These are phyloP conservation scores for Thielaviopsis punctulata DNA, from an alignment of 2,329 filamentous ascomycete genomes.

Conservation along the genomic window DNA sequence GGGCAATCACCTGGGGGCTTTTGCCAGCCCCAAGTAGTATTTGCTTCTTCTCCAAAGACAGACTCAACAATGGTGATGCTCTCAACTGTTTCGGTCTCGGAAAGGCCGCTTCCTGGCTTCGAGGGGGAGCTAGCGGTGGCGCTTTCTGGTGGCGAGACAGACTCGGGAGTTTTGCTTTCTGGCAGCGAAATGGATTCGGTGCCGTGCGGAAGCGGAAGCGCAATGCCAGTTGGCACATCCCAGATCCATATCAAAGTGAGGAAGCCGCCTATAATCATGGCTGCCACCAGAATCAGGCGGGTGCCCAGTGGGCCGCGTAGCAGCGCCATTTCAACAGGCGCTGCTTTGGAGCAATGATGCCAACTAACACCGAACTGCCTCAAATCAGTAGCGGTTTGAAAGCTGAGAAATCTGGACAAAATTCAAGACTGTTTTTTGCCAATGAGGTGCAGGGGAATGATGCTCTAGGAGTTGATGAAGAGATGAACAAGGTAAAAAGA, in stretches of 20 bases:
- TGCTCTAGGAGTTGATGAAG: no score
- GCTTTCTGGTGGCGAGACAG: neutral
- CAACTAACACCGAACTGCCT: neutral
- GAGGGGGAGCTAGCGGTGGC: neutral
- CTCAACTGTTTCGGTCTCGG: neutral
- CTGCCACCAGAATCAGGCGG: neutral
- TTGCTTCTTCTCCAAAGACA: neutral
- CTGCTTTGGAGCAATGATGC: neutral
- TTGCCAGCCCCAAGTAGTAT: constrained; percentile 5
- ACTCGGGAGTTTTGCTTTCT: neutral
- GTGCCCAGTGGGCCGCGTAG: neutral
- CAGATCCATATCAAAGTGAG: neutral
- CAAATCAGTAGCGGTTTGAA: neutral
- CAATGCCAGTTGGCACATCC: neutral
- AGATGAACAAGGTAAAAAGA: no score
- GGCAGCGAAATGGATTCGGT: neutral
- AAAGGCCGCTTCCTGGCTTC: neutral
- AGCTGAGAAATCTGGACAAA: neutral
- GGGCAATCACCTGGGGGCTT: neutral
- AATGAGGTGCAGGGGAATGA: no score
- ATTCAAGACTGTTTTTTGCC: neutral
- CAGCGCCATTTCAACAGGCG: neutral
- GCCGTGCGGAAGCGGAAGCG: neutral
- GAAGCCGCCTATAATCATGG: neutral
- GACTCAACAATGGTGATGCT: neutral